Conservation (phyloP, 768 basidiomycete genomes). For the Mycena polygramma region DNA sequence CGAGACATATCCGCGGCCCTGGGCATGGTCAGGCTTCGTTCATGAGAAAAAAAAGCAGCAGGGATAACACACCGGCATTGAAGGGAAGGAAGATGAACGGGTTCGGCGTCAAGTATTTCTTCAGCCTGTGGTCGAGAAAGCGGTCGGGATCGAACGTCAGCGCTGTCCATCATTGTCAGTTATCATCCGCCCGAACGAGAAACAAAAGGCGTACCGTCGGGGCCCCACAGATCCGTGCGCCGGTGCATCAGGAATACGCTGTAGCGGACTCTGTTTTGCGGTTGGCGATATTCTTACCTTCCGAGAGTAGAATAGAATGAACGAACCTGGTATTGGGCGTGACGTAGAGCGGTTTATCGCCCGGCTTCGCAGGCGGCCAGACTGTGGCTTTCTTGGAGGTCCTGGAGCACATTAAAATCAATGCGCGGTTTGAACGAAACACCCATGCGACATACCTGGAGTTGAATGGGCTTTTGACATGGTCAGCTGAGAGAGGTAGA, state of each 20-base stretch:
- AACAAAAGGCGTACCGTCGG: conserved; percentile 49
- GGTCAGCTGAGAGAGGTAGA: no score
- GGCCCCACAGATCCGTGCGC: conserved; percentile 58
- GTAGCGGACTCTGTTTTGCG: conserved; percentile 40
- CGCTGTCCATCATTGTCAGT: conserved; percentile 40
- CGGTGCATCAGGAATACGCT: conserved; percentile 57
- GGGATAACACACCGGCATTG: no score
- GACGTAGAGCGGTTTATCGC: conserved; percentile 43
- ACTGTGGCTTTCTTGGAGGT: conserved; percentile 21
- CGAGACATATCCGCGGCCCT: conserved; percentile 42
- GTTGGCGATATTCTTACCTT: background rate
- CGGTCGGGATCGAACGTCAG: conserved; percentile 61
- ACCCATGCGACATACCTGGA: background rate
- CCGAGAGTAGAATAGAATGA: no score
- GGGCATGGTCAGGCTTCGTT: no score
- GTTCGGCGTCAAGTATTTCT: conserved; percentile 56
- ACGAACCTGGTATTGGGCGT: conserved; percentile 43
- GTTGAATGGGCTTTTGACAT: conserved; percentile 23
- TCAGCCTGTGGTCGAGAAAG: conserved; percentile 56
- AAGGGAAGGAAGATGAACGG: conserved; percentile 64
- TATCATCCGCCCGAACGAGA: no score
- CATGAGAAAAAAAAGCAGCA: no score
- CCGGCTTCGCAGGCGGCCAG: conserved; percentile 29
- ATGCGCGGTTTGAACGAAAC: background rate
- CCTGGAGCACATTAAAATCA: background rate